These are phyloP conservation scores for Suillus placidus DNA, from an alignment of 768 basidiomycete species.

Conservation along the genomic window DNA sequence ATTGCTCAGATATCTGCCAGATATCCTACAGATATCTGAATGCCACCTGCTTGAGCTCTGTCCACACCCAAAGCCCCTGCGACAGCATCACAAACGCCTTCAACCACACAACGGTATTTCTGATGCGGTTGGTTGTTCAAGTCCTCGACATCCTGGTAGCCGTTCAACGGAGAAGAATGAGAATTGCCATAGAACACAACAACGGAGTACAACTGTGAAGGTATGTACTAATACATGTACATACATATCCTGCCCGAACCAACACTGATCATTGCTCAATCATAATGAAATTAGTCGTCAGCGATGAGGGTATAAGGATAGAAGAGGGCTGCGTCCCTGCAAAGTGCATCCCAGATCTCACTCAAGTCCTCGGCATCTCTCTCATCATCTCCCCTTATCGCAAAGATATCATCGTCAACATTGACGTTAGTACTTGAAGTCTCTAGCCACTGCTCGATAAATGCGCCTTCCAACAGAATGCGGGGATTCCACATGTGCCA, in stretches of 20 bases:
- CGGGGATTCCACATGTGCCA: constrained; percentile 12
- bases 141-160: neutral
- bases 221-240: too few relatives aligned
- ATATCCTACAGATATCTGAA: neutral
- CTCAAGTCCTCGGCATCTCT: neutral
- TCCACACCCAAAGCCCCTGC: neutral
- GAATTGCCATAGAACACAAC: too few relatives aligned
- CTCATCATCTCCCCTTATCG: neutral
- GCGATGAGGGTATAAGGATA: neutral
- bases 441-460: constrained; percentile 11
- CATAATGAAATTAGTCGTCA: neutral
- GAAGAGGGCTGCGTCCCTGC: neutral
- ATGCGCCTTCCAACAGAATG: constrained; percentile 11
- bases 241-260: too few relatives aligned
- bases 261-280: too few relatives aligned
- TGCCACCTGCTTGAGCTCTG: too few relatives aligned
- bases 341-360: neutral
- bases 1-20: neutral
- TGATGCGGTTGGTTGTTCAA: neutral
- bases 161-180: neutral
- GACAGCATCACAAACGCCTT: neutral
- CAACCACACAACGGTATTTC: neutral
- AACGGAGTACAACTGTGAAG: too few relatives aligned
- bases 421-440: neutral
- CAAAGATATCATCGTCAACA: neutral